A percentile compares a stretch with the other conserved stretches of the same genome.
Conservation (phyloP, 2,329 filamentous ascomycete species). For the Parastagonospora nodorum region DNA sequence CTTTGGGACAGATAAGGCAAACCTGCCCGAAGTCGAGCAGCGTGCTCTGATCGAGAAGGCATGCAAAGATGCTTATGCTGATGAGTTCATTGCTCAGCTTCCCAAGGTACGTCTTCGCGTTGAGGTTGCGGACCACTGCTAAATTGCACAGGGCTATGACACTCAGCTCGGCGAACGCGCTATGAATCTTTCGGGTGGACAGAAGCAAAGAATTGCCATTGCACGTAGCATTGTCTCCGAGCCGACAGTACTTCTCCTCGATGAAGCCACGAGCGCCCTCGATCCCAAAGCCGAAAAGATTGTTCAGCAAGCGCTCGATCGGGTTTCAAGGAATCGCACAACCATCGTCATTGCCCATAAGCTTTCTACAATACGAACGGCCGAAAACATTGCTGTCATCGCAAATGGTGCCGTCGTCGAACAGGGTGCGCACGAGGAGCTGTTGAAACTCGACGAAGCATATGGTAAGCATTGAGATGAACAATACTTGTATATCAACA, state of each 20-base stretch:
- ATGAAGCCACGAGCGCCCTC: constrained; percentile 83
- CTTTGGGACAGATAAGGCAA: constrained; percentile 67
- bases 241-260: constrained; percentile 85
- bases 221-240: constrained; percentile 86
- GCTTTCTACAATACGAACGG: constrained; percentile 88
- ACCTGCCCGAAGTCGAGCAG: constrained; percentile 58
- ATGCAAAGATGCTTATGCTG: constrained; percentile 89
- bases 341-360: constrained; percentile 97
- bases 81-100: constrained; percentile 81
- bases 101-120: constrained; percentile 31
- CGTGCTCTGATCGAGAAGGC: constrained; percentile 76
- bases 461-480: constrained; percentile 58
- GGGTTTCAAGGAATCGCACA: constrained; percentile 80
- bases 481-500: not conserved
- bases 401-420: constrained; percentile 79
- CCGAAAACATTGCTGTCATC: constrained; percentile 96
- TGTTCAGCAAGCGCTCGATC: constrained; percentile 89
- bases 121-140: not conserved
- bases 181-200: constrained; percentile 87
- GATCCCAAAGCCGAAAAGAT: constrained; percentile 94
- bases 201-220: constrained; percentile 95
- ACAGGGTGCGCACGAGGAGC: constrained; percentile 82
- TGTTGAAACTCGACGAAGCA: constrained; percentile 73
- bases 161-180: constrained; percentile 93
- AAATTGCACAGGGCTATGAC: constrained; percentile 75